A percentile compares a stretch with the other conserved stretches of the same genome.
These are phyloP conservation scores for Termitomyces sp. DNA, from an alignment of 768 basidiomycete species.

Conservation along the genomic window DNA sequence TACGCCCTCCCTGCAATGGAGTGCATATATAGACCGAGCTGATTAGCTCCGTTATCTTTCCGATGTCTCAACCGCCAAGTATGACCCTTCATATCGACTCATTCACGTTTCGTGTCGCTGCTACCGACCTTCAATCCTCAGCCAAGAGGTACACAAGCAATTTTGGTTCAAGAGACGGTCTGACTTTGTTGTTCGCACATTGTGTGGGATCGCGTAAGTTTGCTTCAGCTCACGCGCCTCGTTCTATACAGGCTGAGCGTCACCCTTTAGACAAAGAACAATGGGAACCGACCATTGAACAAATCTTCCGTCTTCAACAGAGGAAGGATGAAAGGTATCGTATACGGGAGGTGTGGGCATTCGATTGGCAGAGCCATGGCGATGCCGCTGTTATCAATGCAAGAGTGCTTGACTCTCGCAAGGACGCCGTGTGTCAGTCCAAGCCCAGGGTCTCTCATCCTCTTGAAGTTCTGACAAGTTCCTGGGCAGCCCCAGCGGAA, in stretches of 20 bases:
- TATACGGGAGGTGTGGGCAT: slow-evolving; percentile 34
- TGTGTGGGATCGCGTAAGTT: slow-evolving; percentile 11
- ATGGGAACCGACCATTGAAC: slow-evolving; percentile 31
- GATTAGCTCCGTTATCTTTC: too few species aligned
- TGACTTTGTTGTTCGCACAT: slow-evolving; percentile 12
- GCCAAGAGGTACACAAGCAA: slow-evolving; percentile 12
- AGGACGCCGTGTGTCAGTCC: slow-evolving; percentile 18
- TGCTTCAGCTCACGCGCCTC: neutral
- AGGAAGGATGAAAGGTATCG: slow-evolving; percentile 13
- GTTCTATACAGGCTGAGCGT: neutral
- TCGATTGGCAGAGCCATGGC: slow-evolving; percentile 38
- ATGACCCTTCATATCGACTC: slow-evolving; percentile 1
- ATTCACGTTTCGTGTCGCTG: neutral
- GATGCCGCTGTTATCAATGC: slow-evolving; percentile 31
- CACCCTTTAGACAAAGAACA: slow-evolving; percentile 31
- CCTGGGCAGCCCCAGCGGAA: slow-evolving; percentile 19
- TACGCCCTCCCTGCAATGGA: too few species aligned
- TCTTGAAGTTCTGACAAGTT: neutral
- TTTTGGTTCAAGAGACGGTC: neutral
- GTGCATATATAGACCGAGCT: too few species aligned
- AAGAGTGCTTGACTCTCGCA: slow-evolving; percentile 16
- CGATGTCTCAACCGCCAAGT: neutral
- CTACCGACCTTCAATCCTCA: slow-evolving; percentile 5
- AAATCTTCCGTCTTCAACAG: slow-evolving; percentile 20
- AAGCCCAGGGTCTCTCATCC: neutral